Evolutionary conservation across 2,329 filamentous ascomycete species (phyloP).

Genomic region (Penicillium sp.): DNA sequence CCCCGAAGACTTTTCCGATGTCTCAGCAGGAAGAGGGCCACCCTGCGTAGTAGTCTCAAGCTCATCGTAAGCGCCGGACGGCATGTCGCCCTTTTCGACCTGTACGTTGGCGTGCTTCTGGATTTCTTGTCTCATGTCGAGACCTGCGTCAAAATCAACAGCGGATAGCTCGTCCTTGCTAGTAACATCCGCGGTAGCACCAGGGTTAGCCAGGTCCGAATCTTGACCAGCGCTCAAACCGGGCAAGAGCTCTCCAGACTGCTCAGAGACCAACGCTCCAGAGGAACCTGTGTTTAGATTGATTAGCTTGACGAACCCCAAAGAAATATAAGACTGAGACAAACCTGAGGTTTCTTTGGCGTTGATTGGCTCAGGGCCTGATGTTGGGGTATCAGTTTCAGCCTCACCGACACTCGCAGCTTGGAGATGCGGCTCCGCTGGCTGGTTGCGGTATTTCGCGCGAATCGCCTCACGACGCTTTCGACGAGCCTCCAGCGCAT

Average conservation of each 20-base stretch:
- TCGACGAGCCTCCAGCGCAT: constrained; percentile 80
- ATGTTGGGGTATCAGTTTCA: constrained; percentile 57
- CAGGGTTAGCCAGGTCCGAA: constrained; percentile 64
- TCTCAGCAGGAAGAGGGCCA: constrained; percentile 47
- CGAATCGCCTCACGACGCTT: constrained; percentile 82
- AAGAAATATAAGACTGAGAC: constrained; percentile 10
- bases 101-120: constrained; percentile 65
- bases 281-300: constrained; percentile 27
- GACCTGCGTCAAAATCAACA: constrained; percentile 85
- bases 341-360: constrained; percentile 42
- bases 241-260: constrained; percentile 54
- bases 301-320: constrained; percentile 11
- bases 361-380: constrained; percentile 48
- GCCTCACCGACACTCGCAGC: constrained; percentile 64
- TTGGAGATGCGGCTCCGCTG: constrained; percentile 73
- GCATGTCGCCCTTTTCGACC: constrained; percentile 58
- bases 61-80: constrained; percentile 60
- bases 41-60: constrained; percentile 56
- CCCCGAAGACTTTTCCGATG: constrained; percentile 39
- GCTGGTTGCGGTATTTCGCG: constrained; percentile 73
- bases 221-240: constrained; percentile 67
- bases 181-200: constrained; percentile 39
- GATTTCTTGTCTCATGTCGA: constrained; percentile 84
- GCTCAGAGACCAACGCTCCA: constrained; percentile 50
- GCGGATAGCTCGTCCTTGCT: constrained; percentile 80